Conservation (phyloP, 1,284 basidiomycete genomes). For the Violaceomyces palustris region DNA sequence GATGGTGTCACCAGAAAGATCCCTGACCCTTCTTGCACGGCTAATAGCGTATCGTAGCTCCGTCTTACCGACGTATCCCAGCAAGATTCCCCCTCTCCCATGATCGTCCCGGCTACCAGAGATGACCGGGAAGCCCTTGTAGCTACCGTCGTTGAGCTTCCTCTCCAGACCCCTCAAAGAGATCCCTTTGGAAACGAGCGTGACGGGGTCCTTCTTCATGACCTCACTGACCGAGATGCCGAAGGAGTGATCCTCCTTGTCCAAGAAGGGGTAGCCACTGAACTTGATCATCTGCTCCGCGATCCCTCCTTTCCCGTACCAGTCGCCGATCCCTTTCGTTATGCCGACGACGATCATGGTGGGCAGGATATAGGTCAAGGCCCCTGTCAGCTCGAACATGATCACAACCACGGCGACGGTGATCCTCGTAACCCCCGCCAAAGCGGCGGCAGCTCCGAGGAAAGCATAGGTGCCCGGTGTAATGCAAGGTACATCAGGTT, state of each 20-base stretch:
- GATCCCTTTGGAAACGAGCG: conserved; percentile 71
- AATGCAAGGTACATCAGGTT: conserved; percentile 89
- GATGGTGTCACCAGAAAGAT: conserved; percentile 18
- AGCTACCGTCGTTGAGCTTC: conserved; percentile 53
- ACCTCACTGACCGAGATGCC: conserved; percentile 82
- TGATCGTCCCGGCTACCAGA: conserved; percentile 56
- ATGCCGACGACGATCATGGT: conserved; percentile 97
- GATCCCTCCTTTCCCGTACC: conserved; percentile 84
- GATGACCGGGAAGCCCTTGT: conserved; percentile 89
- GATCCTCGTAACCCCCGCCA: conserved; percentile 80
- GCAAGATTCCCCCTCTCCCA: conserved; percentile 64
- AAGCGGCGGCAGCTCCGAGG: conserved; percentile 28
- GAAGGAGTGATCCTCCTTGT: conserved; percentile 75
- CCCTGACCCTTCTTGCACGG: conserved; percentile 52
- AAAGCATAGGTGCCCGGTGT: conserved; percentile 76
- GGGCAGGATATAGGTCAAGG: conserved; percentile 92
- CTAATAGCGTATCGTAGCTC: conserved; percentile 82
- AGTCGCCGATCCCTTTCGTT: conserved; percentile 95
- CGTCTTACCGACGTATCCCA: conserved; percentile 82
- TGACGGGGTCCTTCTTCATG: conserved; percentile 75
- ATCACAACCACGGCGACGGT: conserved; percentile 98
- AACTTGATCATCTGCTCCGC: conserved; percentile 96
- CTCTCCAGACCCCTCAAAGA: conserved; percentile 65
- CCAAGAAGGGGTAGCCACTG: conserved; percentile 90
- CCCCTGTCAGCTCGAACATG: conserved; percentile 99